phyloP scores from a whole-genome alignment of 1,284 basidiomycete species.

The Melampsora larici-populina region DNA sequence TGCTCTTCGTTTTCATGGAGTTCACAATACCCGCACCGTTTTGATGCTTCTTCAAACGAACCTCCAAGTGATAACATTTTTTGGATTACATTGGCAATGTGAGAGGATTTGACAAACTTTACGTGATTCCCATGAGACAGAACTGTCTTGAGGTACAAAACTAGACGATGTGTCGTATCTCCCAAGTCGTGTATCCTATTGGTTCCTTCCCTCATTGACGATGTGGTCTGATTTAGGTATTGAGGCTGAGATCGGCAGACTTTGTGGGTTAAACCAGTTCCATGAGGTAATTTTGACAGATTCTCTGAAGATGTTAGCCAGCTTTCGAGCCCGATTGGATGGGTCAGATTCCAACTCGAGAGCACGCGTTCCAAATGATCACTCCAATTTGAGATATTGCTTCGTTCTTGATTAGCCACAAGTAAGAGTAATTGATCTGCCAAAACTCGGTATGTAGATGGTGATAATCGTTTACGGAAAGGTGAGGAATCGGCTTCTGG shows the following conservation, averaged over 20 bases:
- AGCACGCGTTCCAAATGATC: conserved; percentile 15
- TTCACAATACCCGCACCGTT: not conserved
- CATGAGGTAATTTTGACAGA: conserved; percentile 1
- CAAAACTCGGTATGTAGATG: conserved; percentile 30
- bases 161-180: not conserved
- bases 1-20: conserved; percentile 22
- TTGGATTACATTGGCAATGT: conserved; percentile 30
- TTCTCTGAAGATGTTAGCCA: conserved; percentile 5
- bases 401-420: conserved; percentile 1
- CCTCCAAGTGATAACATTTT: conserved; percentile 14
- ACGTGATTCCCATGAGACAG: conserved; percentile 22
- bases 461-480: conserved; percentile 4
- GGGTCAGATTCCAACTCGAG: conserved; percentile 13
- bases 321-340: conserved; percentile 25
- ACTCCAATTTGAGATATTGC: conserved; percentile 7
- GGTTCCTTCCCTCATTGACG: not conserved
- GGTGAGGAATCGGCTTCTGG: not conserved
- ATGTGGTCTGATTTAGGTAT: not conserved
- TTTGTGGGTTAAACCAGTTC: conserved; percentile 17
- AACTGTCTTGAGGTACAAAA: conserved; percentile 22
- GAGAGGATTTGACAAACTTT: conserved; percentile 39
- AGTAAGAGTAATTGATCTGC: conserved; percentile 28
- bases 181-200: not conserved
- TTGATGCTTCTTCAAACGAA: conserved; percentile 3
- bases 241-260: conserved; percentile 16